phyloP scores from a whole-genome alignment of 495 filamentous ascomycete genomes.

The Pyrenopolyporus hunteri region DNA sequence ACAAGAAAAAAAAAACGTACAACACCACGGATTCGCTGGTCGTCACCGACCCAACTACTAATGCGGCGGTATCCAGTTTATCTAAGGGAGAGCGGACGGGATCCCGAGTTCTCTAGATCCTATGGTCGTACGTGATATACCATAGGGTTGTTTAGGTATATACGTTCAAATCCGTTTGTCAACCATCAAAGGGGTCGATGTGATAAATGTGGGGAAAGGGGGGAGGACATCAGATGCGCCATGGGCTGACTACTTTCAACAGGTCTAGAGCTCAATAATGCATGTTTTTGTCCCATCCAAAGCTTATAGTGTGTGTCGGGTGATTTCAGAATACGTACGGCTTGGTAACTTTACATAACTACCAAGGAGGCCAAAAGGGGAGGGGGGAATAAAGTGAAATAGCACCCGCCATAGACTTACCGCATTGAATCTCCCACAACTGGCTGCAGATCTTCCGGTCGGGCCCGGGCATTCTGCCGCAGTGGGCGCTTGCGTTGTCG shows the following conservation, averaged over 20 bases:
- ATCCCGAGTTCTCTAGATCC: conserved; percentile 52
- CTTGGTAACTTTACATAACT: too few species aligned
- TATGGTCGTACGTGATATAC: conserved; percentile 57
- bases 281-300: too few species aligned
- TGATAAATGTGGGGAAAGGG: too few species aligned
- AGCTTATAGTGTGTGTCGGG: too few species aligned
- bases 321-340: too few species aligned
- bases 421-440: conserved; percentile 16
- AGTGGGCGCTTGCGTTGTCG: background rate
- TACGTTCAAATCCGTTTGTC: too few species aligned
- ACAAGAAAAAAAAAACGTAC: conserved; percentile 49
- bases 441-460: background rate
- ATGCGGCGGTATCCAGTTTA: conserved; percentile 46
- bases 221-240: too few species aligned
- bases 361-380: background rate
- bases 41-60: conserved; percentile 59
- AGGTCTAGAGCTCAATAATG: too few species aligned
- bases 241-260: too few species aligned
- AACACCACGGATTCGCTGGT: conserved; percentile 56
- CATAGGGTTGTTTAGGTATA: too few species aligned
- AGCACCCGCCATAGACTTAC: background rate
- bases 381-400: background rate
- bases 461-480: background rate
- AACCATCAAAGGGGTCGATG: too few species aligned
- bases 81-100: conserved; percentile 59